phyloP scores from a whole-genome alignment of 73 alveolate species.

The Uronychia setigera region DNA sequence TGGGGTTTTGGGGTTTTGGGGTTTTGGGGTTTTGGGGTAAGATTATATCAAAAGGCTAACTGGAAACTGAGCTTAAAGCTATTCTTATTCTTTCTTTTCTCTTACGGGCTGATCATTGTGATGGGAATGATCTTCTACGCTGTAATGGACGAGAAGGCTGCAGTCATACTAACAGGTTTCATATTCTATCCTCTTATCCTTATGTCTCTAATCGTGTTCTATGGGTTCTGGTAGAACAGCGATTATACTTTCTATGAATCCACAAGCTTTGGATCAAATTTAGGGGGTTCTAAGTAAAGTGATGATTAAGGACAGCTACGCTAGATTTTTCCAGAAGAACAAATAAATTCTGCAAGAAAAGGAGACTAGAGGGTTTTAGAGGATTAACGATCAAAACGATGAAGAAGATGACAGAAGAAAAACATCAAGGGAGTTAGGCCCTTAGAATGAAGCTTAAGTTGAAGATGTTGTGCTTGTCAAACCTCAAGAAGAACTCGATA shows the following conservation, averaged over 20 bases:
- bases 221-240: background rate
- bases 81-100: background rate
- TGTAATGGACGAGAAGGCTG: background rate
- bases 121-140: constrained; percentile 1
- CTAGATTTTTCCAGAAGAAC: no score
- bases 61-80: background rate
- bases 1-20: no score
- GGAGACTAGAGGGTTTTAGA: no score
- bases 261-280: no score
- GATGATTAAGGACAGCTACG: no score
- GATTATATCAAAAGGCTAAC: background rate
- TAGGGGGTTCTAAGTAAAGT: no score
- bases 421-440: no score
- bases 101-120: background rate
- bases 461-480: no score
- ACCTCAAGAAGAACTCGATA: no score
- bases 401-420: no score
- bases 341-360: no score
- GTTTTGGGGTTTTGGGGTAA: background rate
- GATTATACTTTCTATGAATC: background rate
- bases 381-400: no score
- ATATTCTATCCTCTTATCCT: background rate
- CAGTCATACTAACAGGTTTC: background rate
- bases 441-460: background rate
- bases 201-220: background rate